Conservation (phyloP, 78 protist genomes). For the Tieghemostelium lacteum region DNA sequence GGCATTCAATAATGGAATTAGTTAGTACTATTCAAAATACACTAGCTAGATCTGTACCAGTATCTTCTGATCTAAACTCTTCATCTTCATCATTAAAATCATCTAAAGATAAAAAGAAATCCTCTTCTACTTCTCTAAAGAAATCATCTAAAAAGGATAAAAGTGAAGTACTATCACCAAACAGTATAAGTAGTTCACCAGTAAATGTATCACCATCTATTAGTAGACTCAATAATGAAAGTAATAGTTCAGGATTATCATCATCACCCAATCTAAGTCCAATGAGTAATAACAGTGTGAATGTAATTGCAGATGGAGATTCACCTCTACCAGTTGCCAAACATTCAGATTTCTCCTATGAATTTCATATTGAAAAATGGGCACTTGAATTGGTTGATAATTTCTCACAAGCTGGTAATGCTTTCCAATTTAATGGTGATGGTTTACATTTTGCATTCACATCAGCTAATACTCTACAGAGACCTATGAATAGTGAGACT, state of each 20-base stretch:
- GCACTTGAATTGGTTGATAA: slow-evolving; percentile 41
- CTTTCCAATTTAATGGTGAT: slow-evolving; percentile 48
- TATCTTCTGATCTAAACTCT: not conserved
- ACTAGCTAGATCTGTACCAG: slow-evolving; percentile 55
- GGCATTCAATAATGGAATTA: slow-evolving; percentile 35
- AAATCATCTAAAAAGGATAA: slow-evolving; percentile 41
- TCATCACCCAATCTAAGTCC: not conserved
- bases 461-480: slow-evolving; percentile 32
- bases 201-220: not conserved
- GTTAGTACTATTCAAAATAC: slow-evolving; percentile 31
- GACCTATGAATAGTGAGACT: slow-evolving; percentile 41
- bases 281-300: not conserved
- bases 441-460: slow-evolving; percentile 75
- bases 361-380: slow-evolving; percentile 63
- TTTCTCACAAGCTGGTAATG: slow-evolving; percentile 11
- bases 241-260: not conserved
- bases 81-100: slow-evolving; percentile 13
- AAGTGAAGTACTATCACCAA: not conserved
- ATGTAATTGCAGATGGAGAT: not conserved
- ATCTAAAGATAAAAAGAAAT: slow-evolving; percentile 16
- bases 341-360: slow-evolving; percentile 41
- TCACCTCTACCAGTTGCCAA: slow-evolving; percentile 17
- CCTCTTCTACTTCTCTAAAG: not conserved
- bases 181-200: not conserved
- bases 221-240: not conserved